Evolutionary conservation across 352 stramenopile species (phyloP), one percentile per base, ranked within the genome.

Genomic region (Pythium sp.): DNA sequence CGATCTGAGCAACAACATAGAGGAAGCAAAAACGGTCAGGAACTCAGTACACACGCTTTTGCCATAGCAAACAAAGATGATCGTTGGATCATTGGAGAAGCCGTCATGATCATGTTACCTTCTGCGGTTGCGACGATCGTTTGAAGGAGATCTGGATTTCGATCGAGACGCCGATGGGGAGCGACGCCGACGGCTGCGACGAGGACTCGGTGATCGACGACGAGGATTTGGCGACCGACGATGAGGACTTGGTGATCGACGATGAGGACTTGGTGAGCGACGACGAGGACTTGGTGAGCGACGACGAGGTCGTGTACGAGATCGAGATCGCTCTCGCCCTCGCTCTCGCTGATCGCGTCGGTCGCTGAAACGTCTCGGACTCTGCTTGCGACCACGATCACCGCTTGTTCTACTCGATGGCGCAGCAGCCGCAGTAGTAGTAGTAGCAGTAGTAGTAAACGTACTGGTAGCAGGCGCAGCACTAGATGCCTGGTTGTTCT

Each of bases 181-280:
- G 43, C 62, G 74, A 64, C 46, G 68, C 71, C 43, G 58, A 54
- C 20, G 79, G 72, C 11, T 49, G 58, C 15, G 78, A 73, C 9
- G 69, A 38, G 62, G 69, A 49, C 64, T 71, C 38, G 47, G 20
- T 54, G 20, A 54, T 3, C 46, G 5, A 46, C 30, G 30, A 46
- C 55, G 54, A 2, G 54, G 49, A 34, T 58, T 72, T 24, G 74
- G 28, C 32, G 77, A 66, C 30, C 41, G 49, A 5, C 43, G 65
- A 18, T 51, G 38, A 69, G 66, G 74, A 43, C 68, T 75, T 15
- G 67, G 62, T 12, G 61, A 65, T 5, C 62, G 46, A 41, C 26
- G 56, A 41, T 32, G 55, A 12, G 46, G 41, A 24, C 61, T 63
- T 24, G 60, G 56, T 5, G 55, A 64, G 18, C 72, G 75, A 22